Evolutionary conservation across 371 early-diverging fungal species (phyloP), one percentile per base, ranked within the genome.

Genomic region (Haplosporangium sp.): DNA sequence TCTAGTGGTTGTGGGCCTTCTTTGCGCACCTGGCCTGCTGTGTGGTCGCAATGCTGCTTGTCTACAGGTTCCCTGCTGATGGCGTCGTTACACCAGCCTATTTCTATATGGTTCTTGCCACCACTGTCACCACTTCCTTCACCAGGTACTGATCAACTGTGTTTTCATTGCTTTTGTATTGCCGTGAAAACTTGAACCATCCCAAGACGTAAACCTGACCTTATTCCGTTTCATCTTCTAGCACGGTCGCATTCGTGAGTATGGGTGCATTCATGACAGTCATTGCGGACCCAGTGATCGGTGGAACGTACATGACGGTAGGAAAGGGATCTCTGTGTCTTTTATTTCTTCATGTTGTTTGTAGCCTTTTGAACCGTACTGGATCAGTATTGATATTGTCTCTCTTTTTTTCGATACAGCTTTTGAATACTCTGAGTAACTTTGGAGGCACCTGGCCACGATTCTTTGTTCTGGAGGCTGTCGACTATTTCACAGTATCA

Each of bases 381-480:
- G n/a, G n/a, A n/a, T n/a, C n/a, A n/a, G n/a, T n/a, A n/a, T n/a
- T n/a, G n/a, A n/a, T n/a, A 8, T 14, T 55, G 21, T 52, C 23
- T 56, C 20, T n/a, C n/a, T 21, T 62, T 52, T 38, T 36, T 54
- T 20, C 46, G 43, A 41, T 53, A 37, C 64, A 93, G 93, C 85
- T 99, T 40, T 83, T 96, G 42, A 98, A 98, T 76, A 98, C 98
- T 0, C 81, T 98, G 65, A 93, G 92, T 75, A 99, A 99, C 82
- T 93, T 99, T 80, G 99, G 98, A 57, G 99, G 99, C 42, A 98
- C 98, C 1, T 98, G 96, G 98, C 97, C 98, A 0, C 90, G 92
- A 46, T 97, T 91, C 81, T 97, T 98, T 86, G 92, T 98, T 7
- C 86, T 98, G 55, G 89, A 94, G 72, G 92, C 96, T 5, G 97